Percentiles rank a stretch among this genome's conserved stretches.
phyloP scores from a whole-genome alignment of 108 stramenopile genomes.

The Nitzschia putrida region DNA sequence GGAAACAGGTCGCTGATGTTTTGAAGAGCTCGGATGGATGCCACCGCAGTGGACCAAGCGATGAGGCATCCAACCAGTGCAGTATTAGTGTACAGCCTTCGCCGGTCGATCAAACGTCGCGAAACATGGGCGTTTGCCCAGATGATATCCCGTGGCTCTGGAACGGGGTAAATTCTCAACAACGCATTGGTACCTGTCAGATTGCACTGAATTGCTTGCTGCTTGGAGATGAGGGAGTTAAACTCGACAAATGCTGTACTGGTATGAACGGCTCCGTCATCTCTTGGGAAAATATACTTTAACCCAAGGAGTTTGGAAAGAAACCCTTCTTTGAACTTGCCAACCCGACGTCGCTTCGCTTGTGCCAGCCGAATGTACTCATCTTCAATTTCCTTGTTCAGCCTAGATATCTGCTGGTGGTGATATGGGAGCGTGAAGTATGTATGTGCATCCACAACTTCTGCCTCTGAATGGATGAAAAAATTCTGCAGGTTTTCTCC shows the following conservation, averaged over 20 bases:
- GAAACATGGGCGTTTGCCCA: constrained; percentile 53
- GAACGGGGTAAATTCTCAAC: constrained; percentile 29
- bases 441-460: background rate
- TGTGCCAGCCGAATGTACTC: constrained; percentile 21
- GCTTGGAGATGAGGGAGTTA: constrained; percentile 55
- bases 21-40: constrained; percentile 15
- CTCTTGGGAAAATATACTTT: background rate
- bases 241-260: constrained; percentile 64
- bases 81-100: constrained; percentile 34
- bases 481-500: background rate
- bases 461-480: background rate
- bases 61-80: constrained; percentile 36
- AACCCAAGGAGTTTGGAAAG: background rate
- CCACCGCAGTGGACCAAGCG: constrained; percentile 31
- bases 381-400: constrained; percentile 28
- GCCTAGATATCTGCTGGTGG: background rate
- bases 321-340: background rate
- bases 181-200: constrained; percentile 9
- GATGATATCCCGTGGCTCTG: constrained; percentile 58
- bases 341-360: background rate
- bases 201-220: constrained; percentile 50
- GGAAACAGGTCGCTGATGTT: constrained; percentile 4
- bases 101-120: constrained; percentile 32
- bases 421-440: constrained; percentile 6
- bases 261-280: constrained; percentile 4